Evolutionary conservation across 257 asterid genomes (phyloP), one percentile per base, ranked within the genome.

Genomic region (Knoxia roxburghii): DNA sequence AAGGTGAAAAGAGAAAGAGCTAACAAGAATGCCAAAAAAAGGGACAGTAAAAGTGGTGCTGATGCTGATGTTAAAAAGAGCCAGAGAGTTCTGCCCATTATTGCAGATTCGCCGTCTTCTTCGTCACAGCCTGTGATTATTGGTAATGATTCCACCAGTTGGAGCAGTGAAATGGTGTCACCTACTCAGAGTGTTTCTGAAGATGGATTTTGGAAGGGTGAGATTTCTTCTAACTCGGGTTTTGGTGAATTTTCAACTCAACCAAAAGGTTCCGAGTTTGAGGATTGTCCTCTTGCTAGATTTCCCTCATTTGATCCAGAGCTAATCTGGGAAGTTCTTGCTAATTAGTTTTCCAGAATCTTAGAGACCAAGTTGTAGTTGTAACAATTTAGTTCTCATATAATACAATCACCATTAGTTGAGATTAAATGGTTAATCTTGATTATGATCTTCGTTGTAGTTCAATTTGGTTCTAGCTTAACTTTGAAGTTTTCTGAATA

Each of bases 281-380:
- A 86, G 10, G 89, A 78, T 49, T 94, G 81, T 55, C 83, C 92
- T 63, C 85, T 94, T 6, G 88, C 92, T 21, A 81, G 95, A 69
- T 65, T 94, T 73, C 99, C 99, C 68, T 94, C 99, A 49, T 88
- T 74, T 73, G 99, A 94, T 69, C 92, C 97, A 0, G 99, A 94
- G 52, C 72, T 90, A 77, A 90, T 94, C 15, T 94, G 99, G 99
- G 95, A 90, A 65, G 92, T 86, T 46, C 89, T 93, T 40, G 95
- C 99, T 2, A 93, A 72, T 80, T 92, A 82, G 81, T 8, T n/a
- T 5, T 9, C 43, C n/a, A 12, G 13, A 49, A 40, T 50, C 10
- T 60, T 52, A 35, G 51, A 33, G 40, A 33, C 50, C 40, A 33
- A n/a, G n/a, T n/a, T n/a, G n/a, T n/a, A n/a, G n/a, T n/a, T n/a